These are phyloP conservation scores for Candida mattraensis DNA, from an alignment of 805 yeast species.

Conservation along the genomic window DNA sequence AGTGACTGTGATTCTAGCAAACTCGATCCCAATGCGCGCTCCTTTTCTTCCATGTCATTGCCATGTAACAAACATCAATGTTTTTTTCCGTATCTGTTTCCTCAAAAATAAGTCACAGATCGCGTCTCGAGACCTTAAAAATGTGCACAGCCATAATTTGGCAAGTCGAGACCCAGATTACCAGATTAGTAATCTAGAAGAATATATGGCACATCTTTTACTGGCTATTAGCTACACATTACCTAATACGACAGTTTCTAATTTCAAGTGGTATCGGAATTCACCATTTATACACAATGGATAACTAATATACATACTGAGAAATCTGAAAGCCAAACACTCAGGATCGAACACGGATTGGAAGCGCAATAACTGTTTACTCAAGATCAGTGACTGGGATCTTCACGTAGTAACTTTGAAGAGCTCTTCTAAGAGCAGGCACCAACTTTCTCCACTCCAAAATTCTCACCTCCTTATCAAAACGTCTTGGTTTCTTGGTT, in stretches of 20 bases:
- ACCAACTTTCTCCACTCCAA: conserved; percentile 58
- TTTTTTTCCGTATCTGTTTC: too few relatives aligned
- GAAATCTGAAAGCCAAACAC: too few relatives aligned
- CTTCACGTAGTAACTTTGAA: conserved; percentile 64
- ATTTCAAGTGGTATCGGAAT: too few relatives aligned
- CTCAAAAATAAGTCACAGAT: too few relatives aligned
- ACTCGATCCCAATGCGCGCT: conserved; percentile 1
- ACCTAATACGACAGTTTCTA: too few relatives aligned
- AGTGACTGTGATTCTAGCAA: conserved; percentile 11
- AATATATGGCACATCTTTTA: too few relatives aligned
- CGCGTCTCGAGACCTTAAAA: too few relatives aligned
- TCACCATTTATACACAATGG: too few relatives aligned
- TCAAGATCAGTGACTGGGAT: conserved; percentile 38
- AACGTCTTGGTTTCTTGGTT: conserved; percentile 62
- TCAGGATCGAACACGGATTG: not conserved
- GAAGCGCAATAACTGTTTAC: conserved; percentile 1
- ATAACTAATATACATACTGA: too few relatives aligned
- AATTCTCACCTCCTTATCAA: conserved; percentile 66
- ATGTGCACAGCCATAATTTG: not conserved
- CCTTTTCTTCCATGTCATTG: not conserved
- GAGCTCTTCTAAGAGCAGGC: conserved; percentile 61
- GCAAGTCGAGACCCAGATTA: not conserved
- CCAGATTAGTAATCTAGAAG: not conserved
- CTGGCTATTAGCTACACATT: too few relatives aligned
- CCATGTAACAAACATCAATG: not conserved